Base-by-base conservation (phyloP, 2,329 filamentous ascomycete species). In the Neofusicoccum laricinum region DNA sequence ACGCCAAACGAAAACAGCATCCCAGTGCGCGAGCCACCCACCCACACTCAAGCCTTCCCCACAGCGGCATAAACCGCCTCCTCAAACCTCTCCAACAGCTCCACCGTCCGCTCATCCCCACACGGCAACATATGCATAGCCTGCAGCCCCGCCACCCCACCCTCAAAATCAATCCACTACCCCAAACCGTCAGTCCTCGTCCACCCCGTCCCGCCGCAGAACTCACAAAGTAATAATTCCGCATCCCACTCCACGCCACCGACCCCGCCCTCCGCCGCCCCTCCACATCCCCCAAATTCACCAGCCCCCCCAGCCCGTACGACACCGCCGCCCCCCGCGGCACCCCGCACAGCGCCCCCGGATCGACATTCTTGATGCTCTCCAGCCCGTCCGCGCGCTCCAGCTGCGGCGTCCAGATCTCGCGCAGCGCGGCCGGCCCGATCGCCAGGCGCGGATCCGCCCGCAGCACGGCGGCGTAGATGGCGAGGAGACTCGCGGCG, bases 331-430 rank as follows among this genome's bases (percentile, higher is more conserved):
- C 8, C 5, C 43, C 62, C 1, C 51, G 38, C 7, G 62, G 62
- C 2, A 64, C 30, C 4, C 41, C 38, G 25, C 48, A 55, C 25
- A 53, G 38, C 11, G 49, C 50, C 12, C 61, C 48, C 5, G 61
- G 45, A 7, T 63, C 61, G 5, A 46, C 30, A 10, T 34, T 59
- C 55, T 59, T n/a, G 2, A 46, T 59, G 8, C 25, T 34, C 11
- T 17, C 41, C n/a, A 64, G 34, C 5, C 43, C 50, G 11, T 10
- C 15, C 12, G 19, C 7, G 7, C 30, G 4, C 1, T 11, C 14
- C 5, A 64, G 41, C 40, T 64, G 62, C 32, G 62, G 62, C 15
- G 41, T 25, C 21, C 49, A 57, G 11, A 64, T 58, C 11, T 57
- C 49, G 6, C 11, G 17, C 19, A 50, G 8, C 14, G 43, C 58